Evolutionary conservation across 1,284 basidiomycete species (phyloP).

Genomic region (Irpex sp.): DNA sequence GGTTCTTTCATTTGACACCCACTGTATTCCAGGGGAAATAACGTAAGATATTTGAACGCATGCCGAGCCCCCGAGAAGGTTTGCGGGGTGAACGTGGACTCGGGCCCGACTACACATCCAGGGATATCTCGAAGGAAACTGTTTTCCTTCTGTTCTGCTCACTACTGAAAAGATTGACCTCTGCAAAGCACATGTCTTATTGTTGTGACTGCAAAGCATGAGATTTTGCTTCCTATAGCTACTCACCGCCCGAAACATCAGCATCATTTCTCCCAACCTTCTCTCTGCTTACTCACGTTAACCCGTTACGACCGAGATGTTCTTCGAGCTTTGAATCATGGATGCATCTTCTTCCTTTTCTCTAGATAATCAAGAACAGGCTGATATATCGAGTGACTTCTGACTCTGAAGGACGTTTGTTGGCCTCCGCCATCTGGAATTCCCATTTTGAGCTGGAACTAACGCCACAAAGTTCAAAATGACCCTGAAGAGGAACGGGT

Average conservation of each 20-base stretch:
- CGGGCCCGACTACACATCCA: background rate
- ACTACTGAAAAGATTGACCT: background rate
- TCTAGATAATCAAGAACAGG: no score
- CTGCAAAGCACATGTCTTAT: background rate
- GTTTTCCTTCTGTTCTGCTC: background rate
- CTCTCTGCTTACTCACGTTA: background rate
- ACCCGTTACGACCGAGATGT: no score
- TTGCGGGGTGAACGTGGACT: background rate
- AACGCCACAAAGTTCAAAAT: background rate
- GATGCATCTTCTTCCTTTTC: no score
- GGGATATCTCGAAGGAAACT: background rate
- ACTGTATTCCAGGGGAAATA: background rate
- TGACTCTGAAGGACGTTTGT: background rate
- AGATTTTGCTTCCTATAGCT: background rate
- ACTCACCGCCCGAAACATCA: background rate
- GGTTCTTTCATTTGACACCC: background rate
- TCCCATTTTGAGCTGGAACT: background rate
- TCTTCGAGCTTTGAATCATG: no score
- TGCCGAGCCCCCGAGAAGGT: background rate
- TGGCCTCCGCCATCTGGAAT: background rate
- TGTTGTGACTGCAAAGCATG: background rate
- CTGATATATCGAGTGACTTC: no score
- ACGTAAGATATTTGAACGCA: background rate
- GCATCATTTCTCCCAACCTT: background rate
- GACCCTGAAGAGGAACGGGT: background rate